A percentile compares a stretch with the other conserved stretches of the same genome.
These are phyloP conservation scores for Colletotrichum sublineola DNA, from an alignment of 2,329 filamentous ascomycete genomes.

Conservation along the genomic window DNA sequence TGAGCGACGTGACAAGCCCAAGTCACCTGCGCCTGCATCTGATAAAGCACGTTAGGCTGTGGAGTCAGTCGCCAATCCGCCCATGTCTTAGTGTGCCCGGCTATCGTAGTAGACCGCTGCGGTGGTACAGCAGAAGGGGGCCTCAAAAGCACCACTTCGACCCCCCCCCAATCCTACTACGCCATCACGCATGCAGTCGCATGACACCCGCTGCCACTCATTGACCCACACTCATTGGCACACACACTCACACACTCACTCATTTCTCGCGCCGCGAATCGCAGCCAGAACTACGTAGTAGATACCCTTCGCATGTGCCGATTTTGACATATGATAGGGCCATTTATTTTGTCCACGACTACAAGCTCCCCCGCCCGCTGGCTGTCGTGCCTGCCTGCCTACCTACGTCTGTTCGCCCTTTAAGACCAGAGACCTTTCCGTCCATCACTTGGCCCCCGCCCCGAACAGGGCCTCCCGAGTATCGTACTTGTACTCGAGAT, in stretches of 20 bases:
- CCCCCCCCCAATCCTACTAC: constrained; percentile 26
- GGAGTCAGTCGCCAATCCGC: constrained; percentile 2
- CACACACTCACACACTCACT: background rate
- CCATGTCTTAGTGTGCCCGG: constrained; percentile 14
- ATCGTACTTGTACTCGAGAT: constrained; percentile 77
- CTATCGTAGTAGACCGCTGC: constrained; percentile 30
- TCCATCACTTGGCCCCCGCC: constrained; percentile 52
- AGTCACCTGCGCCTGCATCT: constrained; percentile 38
- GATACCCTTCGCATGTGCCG: constrained; percentile 10
- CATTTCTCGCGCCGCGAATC: constrained; percentile 19
- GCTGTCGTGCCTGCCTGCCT: constrained; percentile 10
- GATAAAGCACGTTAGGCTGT: background rate
- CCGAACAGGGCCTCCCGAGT: constrained; percentile 72
- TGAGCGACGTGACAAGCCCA: constrained; percentile 23
- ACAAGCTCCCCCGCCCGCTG: background rate
- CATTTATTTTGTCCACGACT: constrained; percentile 19
- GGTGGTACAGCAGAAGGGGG: constrained; percentile 23
- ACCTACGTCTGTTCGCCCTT: constrained; percentile 10
- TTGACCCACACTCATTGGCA: background rate
- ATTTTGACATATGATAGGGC: constrained; percentile 33
- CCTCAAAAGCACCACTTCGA: constrained; percentile 27
- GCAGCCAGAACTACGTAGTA: background rate
- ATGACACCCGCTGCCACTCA: constrained; percentile 35
- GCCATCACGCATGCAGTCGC: constrained; percentile 38
- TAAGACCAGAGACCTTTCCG: constrained; percentile 9